Conservation (phyloP, 768 basidiomycete species). For the Rossbeevera mucosa region DNA sequence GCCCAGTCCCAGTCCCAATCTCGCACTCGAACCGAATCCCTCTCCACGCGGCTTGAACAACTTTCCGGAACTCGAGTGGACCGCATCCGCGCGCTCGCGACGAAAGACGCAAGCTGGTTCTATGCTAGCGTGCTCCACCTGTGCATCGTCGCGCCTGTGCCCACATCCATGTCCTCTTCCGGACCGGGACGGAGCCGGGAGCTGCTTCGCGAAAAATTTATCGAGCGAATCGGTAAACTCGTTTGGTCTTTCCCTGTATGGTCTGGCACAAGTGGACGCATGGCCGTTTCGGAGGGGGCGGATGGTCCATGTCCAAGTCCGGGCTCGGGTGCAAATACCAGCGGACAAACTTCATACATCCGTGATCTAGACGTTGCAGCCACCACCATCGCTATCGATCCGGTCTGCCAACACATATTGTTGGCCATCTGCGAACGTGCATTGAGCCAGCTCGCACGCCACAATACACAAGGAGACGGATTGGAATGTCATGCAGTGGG, state of each 20-base stretch:
- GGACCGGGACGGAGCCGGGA: not conserved
- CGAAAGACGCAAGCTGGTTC: constrained; percentile 26
- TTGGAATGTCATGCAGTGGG: too few relatives aligned
- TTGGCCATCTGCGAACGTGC: constrained; percentile 28
- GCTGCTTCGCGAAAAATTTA: constrained; percentile 3
- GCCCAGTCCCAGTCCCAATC: not conserved
- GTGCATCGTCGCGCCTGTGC: constrained; percentile 10
- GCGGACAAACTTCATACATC: too few relatives aligned
- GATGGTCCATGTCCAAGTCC: too few relatives aligned
- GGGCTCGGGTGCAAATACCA: too few relatives aligned
- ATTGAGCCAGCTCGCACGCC: constrained; percentile 9
- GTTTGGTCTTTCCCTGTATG: constrained; percentile 7
- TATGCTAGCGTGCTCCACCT: constrained; percentile 25
- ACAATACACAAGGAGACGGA: too few relatives aligned
- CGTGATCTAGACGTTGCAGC: too few relatives aligned
- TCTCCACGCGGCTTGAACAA: constrained; percentile 4
- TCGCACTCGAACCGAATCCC: not conserved
- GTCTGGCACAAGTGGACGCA: not conserved
- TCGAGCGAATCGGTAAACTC: constrained; percentile 24
- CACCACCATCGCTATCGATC: constrained; percentile 8
- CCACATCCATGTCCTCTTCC: not conserved
- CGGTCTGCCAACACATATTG: constrained; percentile 25
- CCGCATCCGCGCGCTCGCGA: constrained; percentile 22
- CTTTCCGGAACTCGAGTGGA: constrained; percentile 13
- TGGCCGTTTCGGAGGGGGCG: not conserved